A percentile compares a stretch with the other conserved stretches of the same genome.
These are phyloP conservation scores for Carex kokanica DNA, from an alignment of 176 grass and related monocot genomes.

Conservation along the genomic window DNA sequence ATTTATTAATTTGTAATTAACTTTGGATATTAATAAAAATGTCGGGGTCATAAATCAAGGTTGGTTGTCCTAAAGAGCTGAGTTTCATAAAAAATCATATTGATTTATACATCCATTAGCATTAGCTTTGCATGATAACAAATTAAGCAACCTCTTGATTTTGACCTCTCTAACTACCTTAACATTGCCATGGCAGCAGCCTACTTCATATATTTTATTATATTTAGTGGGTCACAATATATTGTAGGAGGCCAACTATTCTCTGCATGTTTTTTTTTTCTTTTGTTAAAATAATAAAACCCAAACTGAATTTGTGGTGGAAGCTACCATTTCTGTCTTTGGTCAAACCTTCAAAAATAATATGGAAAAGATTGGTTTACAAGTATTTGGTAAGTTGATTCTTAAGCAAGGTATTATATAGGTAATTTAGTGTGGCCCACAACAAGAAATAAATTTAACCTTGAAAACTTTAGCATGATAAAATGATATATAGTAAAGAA, in stretches of 20 bases:
- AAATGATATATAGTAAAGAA: background rate
- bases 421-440: too few species aligned
- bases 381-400: too few species aligned
- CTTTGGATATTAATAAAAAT: too few species aligned
- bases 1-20: too few species aligned
- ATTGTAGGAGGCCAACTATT: background rate
- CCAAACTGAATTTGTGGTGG: background rate
- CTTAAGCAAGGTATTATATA: too few species aligned
- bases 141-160: conserved; percentile 28
- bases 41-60: too few species aligned
- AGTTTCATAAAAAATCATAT: background rate
- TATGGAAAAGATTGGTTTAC: background rate
- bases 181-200: conserved; percentile 13
- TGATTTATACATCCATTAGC: background rate
- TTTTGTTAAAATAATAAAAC: background rate
- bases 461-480: background rate
- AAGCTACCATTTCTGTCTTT: background rate
- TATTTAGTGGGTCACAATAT: background rate
- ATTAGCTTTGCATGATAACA: conserved; percentile 27
- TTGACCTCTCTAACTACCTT: conserved; percentile 28
- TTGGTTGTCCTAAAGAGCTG: too few species aligned
- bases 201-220: too few species aligned
- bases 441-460: background rate
- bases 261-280: too few species aligned
- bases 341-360: background rate